phyloP scores from a whole-genome alignment of 805 yeast species.

The Torulaspora microellipsoides region DNA sequence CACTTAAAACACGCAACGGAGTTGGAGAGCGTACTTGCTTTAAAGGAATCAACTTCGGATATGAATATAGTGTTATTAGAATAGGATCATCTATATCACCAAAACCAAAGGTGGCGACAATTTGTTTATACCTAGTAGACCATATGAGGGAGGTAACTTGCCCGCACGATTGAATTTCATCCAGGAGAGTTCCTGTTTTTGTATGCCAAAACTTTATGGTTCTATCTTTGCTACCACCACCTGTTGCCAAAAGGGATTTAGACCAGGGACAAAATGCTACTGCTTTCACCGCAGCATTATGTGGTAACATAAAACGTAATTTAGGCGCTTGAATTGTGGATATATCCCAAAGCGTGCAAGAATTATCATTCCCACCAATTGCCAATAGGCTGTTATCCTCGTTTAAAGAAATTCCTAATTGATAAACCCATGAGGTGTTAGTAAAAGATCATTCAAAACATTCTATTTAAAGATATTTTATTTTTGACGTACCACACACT shows the following conservation, averaged over 20 bases:
- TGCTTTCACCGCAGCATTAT: slow-evolving; percentile 86
- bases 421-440: too few species aligned
- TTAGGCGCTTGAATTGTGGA: slow-evolving; percentile 39
- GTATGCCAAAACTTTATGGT: slow-evolving; percentile 87
- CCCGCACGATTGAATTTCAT: slow-evolving; percentile 52
- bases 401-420: slow-evolving; percentile 54
- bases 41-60: slow-evolving; percentile 54
- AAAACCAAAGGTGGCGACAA: slow-evolving; percentile 80
- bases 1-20: slow-evolving; percentile 58
- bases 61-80: slow-evolving; percentile 57
- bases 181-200: slow-evolving; percentile 64
- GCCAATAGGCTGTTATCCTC: slow-evolving; percentile 55
- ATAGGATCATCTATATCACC: slow-evolving; percentile 49
- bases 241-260: slow-evolving; percentile 73
- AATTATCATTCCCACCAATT: slow-evolving; percentile 80
- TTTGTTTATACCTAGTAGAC: slow-evolving; percentile 60
- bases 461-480: neutral
- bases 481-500: slow-evolving; percentile 46
- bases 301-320: slow-evolving; percentile 50
- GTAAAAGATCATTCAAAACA: too few species aligned
- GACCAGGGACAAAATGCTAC: slow-evolving; percentile 91
- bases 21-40: slow-evolving; percentile 47
- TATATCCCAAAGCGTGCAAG: slow-evolving; percentile 74
- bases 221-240: slow-evolving; percentile 84
- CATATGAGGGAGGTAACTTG: slow-evolving; percentile 79